Conservation (phyloP, 2,329 filamentous ascomycete genomes). For the Fusarium fujikuroi region DNA sequence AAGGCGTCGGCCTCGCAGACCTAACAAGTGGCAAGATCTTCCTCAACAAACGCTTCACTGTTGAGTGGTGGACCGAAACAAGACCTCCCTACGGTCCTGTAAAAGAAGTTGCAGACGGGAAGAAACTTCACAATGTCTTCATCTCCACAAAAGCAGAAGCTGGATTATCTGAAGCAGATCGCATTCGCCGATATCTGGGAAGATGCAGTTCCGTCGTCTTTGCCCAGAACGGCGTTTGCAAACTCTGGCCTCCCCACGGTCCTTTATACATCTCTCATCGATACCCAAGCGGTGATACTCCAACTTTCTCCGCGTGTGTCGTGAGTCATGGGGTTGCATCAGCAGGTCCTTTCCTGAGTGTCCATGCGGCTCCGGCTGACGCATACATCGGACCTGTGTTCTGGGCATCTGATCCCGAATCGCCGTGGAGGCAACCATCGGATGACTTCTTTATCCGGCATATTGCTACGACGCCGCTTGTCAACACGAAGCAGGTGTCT, state of each 20-base stretch:
- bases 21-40: neutral
- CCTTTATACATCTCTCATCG: conserved; percentile 2
- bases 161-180: conserved; percentile 1
- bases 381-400: conserved; percentile 4
- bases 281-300: neutral
- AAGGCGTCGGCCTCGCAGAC: conserved; percentile 4
- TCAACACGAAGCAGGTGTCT: neutral
- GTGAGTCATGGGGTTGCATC: conserved; percentile 13
- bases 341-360: conserved; percentile 4
- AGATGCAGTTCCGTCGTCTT: conserved; percentile 1
- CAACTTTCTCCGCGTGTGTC: conserved; percentile 6
- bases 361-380: conserved; percentile 6
- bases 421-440: neutral
- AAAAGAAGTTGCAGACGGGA: conserved; percentile 3
- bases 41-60: neutral
- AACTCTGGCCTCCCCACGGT: conserved; percentile 14
- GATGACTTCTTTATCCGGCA: neutral
- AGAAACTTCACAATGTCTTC: conserved; percentile 4
- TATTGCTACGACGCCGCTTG: neutral
- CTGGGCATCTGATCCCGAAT: neutral
- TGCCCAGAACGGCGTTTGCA: conserved; percentile 14
- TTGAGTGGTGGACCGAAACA: conserved; percentile 16
- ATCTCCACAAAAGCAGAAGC: conserved; percentile 13
- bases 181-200: neutral
- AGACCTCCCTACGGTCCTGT: conserved; percentile 3